These are phyloP conservation scores for Apiospora phragmitis DNA, from an alignment of 2,329 filamentous ascomycete species.

Conservation along the genomic window DNA sequence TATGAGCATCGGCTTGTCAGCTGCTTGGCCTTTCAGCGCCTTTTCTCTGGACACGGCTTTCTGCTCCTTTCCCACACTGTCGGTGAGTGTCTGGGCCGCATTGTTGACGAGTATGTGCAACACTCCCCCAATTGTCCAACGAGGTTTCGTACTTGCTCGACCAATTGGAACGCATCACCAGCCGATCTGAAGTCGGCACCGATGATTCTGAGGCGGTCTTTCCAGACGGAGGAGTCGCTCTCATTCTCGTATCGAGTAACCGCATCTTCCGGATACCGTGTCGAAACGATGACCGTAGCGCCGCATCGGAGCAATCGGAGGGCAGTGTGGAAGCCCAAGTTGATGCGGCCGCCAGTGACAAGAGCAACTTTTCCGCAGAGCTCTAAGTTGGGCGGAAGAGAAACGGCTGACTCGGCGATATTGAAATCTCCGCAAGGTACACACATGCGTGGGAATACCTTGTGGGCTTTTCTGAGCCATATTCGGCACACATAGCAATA, in stretches of 20 bases:
- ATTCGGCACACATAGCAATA: conserved; percentile 36
- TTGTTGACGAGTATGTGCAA: conserved; percentile 40
- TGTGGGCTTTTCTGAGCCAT: conserved; percentile 21
- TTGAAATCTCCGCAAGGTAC: conserved; percentile 36
- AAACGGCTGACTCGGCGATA: conserved; percentile 27
- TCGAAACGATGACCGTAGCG: conserved; percentile 35
- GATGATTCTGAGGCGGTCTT: conserved; percentile 12
- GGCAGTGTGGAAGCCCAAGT: conserved; percentile 34
- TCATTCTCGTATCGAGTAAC: conserved; percentile 28
- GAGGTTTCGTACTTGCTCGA: conserved; percentile 23
- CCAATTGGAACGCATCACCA: conserved; percentile 32
- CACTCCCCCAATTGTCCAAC: conserved; percentile 15
- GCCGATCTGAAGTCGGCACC: conserved; percentile 34
- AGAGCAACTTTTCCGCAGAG: conserved; percentile 29
- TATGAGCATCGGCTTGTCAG: neutral
- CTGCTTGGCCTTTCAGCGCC: conserved; percentile 9
- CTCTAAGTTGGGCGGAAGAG: conserved; percentile 29
- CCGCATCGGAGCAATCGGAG: conserved; percentile 36
- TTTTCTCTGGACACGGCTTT: conserved; percentile 28
- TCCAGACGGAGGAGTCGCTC: conserved; percentile 22
- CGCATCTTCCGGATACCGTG: conserved; percentile 36
- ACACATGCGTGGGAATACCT: conserved; percentile 29
- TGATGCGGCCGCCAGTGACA: conserved; percentile 36
- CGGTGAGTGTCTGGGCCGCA: conserved; percentile 39
- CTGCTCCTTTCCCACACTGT: conserved; percentile 32